These are phyloP conservation scores for Coleophoma cylindrospora DNA, from an alignment of 2,329 filamentous ascomycete species.

Conservation along the genomic window DNA sequence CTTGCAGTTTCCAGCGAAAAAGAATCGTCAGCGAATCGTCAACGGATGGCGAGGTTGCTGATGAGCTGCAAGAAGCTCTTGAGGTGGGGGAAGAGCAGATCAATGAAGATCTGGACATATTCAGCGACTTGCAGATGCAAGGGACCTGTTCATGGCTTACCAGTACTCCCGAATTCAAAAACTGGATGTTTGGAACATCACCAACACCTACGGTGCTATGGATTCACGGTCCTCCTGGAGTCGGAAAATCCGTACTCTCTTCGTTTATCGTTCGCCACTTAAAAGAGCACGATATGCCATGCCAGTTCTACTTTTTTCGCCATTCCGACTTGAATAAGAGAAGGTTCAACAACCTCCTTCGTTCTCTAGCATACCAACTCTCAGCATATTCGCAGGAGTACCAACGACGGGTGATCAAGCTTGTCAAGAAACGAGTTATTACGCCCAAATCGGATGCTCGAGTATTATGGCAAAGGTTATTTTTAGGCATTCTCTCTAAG, in stretches of 20 bases:
- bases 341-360: slow-evolving; percentile 12
- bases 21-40: neutral
- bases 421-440: neutral
- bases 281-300: slow-evolving; percentile 4
- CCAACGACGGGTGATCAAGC: neutral
- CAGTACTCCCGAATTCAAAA: neutral
- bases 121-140: neutral
- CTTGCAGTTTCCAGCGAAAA: neutral
- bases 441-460: slow-evolving; percentile 4
- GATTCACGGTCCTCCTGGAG: slow-evolving; percentile 21
- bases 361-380: slow-evolving; percentile 23
- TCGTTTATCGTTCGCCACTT: slow-evolving; percentile 22
- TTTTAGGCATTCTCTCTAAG: slow-evolving; percentile 5
- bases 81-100: neutral
- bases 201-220: slow-evolving; percentile 17
- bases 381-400: slow-evolving; percentile 12
- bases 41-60: neutral
- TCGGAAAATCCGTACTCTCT: slow-evolving; percentile 28
- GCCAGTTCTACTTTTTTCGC: slow-evolving; percentile 24
- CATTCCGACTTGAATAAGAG: slow-evolving; percentile 17
- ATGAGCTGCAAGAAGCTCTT: neutral
- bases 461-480: slow-evolving; percentile 9
- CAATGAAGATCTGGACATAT: neutral
- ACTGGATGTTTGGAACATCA: neutral
- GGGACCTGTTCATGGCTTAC: neutral